A percentile compares a stretch with the other conserved stretches of the same genome.
phyloP scores from a whole-genome alignment of 1,139 yeast species.

The Diutina pseudorugosa region DNA sequence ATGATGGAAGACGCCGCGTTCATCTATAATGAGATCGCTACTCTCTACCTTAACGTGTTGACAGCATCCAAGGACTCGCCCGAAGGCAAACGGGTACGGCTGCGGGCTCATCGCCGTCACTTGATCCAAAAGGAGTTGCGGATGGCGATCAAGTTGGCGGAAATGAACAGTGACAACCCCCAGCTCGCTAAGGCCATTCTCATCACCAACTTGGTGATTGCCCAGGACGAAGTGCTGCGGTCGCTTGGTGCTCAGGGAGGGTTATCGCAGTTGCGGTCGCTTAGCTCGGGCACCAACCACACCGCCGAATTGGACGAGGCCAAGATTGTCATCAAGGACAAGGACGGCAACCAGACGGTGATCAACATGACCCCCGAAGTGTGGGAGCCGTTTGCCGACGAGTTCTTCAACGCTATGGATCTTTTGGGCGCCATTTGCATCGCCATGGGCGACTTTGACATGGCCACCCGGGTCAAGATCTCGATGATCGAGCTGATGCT shows the following conservation, averaged over 20 bases:
- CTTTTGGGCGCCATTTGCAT: conserved; percentile 55
- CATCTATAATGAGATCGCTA: conserved; percentile 55
- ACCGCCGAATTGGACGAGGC: conserved; percentile 1
- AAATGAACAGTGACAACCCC: conserved; percentile 38
- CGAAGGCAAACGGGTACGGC: conserved; percentile 13
- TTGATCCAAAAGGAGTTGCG: conserved; percentile 62
- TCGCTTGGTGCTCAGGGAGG: conserved; percentile 8
- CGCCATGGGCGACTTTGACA: conserved; percentile 50
- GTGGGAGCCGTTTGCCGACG: conserved; percentile 52
- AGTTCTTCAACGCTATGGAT: conserved; percentile 64
- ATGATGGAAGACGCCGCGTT: conserved; percentile 51
- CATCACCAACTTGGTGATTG: conserved; percentile 51
- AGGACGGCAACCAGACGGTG: conserved; percentile 12
- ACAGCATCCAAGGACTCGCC: conserved; percentile 16
- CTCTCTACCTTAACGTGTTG: conserved; percentile 49
- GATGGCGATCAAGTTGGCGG: conserved; percentile 55
- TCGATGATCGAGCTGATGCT: conserved; percentile 67
- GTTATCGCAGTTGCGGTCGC: conserved; percentile 4
- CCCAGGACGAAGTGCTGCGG: conserved; percentile 42
- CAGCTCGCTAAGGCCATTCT: conserved; percentile 46
- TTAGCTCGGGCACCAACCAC: neutral
- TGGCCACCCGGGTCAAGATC: conserved; percentile 52
- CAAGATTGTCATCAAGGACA: conserved; percentile 11
- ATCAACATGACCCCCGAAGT: conserved; percentile 9
- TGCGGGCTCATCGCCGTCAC: conserved; percentile 34